Percentiles rank a stretch among this genome's conserved stretches.
Conservation (phyloP, 495 filamentous ascomycete genomes). For the Penicillium paradoxum region DNA sequence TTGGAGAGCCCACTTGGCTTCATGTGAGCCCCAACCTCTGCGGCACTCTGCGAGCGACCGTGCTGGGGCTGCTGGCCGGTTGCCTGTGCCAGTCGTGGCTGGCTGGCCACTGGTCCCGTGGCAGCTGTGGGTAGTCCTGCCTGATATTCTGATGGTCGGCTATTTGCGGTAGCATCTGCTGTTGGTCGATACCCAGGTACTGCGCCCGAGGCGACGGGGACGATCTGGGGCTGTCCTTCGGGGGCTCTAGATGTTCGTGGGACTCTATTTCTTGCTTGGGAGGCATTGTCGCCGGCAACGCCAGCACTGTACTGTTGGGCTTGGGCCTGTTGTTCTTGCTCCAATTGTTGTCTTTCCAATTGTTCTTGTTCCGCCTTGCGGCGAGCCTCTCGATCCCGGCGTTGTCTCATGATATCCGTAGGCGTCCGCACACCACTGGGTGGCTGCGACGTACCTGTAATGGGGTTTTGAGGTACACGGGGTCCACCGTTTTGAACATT, state of each 20-base stretch:
- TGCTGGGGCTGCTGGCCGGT: conserved; percentile 30
- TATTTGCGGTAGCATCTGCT: conserved; percentile 7
- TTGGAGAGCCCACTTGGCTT: conserved; percentile 12
- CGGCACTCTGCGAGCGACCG: conserved; percentile 24
- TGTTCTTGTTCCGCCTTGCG: conserved; percentile 57
- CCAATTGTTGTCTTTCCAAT: conserved; percentile 48
- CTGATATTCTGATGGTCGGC: conserved; percentile 16
- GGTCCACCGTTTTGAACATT: conserved; percentile 48
- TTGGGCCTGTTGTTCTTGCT: conserved; percentile 42
- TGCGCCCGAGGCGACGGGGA: conserved; percentile 12
- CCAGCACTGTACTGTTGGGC: conserved; percentile 47
- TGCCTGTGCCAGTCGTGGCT: conserved; percentile 16
- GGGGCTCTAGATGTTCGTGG: conserved; percentile 24
- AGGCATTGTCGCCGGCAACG: conserved; percentile 47
- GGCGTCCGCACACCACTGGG: conserved; percentile 51
- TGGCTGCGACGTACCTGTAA: conserved; percentile 40
- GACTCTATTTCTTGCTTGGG: conserved; percentile 37
- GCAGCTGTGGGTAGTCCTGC: conserved; percentile 1
- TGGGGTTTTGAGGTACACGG: conserved; percentile 43
- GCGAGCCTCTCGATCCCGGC: conserved; percentile 61
- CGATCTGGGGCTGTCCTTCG: conserved; percentile 19
- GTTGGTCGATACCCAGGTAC: conserved; percentile 7
- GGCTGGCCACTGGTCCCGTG: conserved; percentile 5
- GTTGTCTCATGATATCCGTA: conserved; percentile 71
- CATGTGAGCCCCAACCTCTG: conserved; percentile 18